Evolutionary conservation across 164 flowering plant species (phyloP).

Genomic region (Liriodendron chinense): DNA sequence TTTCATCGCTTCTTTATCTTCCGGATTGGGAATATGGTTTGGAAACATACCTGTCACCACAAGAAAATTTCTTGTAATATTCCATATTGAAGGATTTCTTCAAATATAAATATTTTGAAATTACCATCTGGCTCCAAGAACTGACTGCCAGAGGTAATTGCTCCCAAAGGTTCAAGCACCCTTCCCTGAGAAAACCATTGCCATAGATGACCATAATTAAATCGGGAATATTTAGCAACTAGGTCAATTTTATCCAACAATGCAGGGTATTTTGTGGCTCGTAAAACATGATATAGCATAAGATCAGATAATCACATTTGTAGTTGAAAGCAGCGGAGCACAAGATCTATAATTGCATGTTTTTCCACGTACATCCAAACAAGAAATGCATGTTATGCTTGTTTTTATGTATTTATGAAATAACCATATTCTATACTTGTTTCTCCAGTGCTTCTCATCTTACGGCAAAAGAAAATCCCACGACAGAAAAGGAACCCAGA

Average conservation of each 20-base stretch:
- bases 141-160: constrained; percentile 88
- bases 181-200: constrained; percentile 49
- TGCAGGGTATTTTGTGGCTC: too few species aligned
- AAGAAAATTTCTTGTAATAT: background rate
- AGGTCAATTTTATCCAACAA: background rate
- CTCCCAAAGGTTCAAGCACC: constrained; percentile 96
- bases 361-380: background rate
- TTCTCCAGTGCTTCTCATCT: too few species aligned
- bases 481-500: too few species aligned
- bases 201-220: constrained; percentile 6
- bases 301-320: background rate
- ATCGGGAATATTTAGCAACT: background rate
- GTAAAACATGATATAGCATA: background rate
- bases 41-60: constrained; percentile 72
- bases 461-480: too few species aligned
- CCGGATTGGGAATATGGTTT: constrained; percentile 97
- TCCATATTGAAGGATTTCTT: background rate
- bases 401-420: too few species aligned
- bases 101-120: constrained; percentile 2
- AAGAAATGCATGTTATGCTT: background rate
- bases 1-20: constrained; percentile 93
- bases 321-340: background rate
- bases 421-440: too few species aligned
- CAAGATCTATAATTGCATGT: background rate
- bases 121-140: constrained; percentile 97